phyloP scores from a whole-genome alignment of 345 rosid species.

The Heritiera littoralis region DNA sequence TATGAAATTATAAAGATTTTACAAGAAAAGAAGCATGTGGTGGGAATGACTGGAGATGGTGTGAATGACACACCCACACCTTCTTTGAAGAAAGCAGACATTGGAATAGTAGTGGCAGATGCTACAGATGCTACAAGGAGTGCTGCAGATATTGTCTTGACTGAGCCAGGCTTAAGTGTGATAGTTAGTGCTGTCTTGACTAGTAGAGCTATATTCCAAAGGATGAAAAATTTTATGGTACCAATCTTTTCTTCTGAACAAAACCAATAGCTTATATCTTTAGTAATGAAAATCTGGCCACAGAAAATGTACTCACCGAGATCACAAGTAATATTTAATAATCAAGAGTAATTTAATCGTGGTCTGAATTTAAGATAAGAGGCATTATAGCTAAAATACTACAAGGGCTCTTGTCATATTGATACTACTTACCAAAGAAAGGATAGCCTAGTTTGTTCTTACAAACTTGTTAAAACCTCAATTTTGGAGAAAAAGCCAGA shows the following conservation, averaged over 20 bases:
- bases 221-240: slow-evolving; percentile 88
- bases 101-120: too few relatives aligned
- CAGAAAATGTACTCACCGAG: neutral
- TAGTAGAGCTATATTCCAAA: slow-evolving; percentile 44
- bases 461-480: neutral
- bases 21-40: too few relatives aligned
- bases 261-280: too few relatives aligned
- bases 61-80: too few relatives aligned
- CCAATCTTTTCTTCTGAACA: neutral
- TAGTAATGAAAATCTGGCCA: neutral
- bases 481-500: neutral
- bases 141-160: too few relatives aligned
- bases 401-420: neutral
- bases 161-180: too few relatives aligned
- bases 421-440: neutral
- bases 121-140: too few relatives aligned
- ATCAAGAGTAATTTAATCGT: neutral
- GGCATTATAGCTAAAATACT: neutral
- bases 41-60: too few relatives aligned
- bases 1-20: too few relatives aligned
- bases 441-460: neutral
- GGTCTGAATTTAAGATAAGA: neutral
- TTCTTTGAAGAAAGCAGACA: too few relatives aligned
- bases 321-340: neutral
- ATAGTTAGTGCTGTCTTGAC: too few relatives aligned